Evolutionary conservation across 192 early-diverging fungal genomes (phyloP).

Genomic region (Coemansia reversa): DNA sequence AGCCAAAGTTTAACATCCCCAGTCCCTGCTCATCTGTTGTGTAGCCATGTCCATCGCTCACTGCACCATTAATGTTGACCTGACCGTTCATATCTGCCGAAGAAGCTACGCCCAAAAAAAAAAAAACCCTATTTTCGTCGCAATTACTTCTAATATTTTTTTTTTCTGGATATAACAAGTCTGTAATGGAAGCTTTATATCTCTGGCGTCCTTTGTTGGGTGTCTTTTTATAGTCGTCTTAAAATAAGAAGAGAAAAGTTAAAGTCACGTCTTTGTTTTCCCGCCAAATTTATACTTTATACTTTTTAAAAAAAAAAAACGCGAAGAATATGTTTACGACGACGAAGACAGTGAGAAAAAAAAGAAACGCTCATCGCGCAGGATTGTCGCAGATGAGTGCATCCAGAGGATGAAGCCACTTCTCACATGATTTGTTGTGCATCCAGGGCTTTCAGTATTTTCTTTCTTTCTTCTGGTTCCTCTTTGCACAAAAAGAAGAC

Average conservation of each 20-base stretch:
- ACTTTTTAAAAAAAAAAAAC: too few species aligned
- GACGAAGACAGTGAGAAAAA: background rate
- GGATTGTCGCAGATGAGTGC: background rate
- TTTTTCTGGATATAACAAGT: background rate
- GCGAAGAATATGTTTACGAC: background rate
- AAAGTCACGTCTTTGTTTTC: too few species aligned
- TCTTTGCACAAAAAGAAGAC: background rate
- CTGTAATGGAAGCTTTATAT: background rate
- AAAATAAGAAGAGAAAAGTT: too few species aligned
- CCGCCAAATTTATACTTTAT: too few species aligned
- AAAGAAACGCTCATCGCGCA: background rate
- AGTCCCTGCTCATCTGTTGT: slow-evolving; percentile 2
- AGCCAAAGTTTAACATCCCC: slow-evolving; percentile 40
- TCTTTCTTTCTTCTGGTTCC: background rate
- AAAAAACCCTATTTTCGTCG: too few species aligned
- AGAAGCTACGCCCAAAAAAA: background rate
- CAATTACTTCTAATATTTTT: too few species aligned
- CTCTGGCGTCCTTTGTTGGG: background rate
- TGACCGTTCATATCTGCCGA: slow-evolving; percentile 14
- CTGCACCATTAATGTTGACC: slow-evolving; percentile 4
- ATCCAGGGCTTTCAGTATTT: too few species aligned
- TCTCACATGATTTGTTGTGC: background rate
- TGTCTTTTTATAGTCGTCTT: too few species aligned
- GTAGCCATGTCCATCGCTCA: background rate
- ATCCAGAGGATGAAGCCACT: background rate